Base-by-base conservation (phyloP, 176 grass and related monocot species). In the Cenchrus americanus region DNA sequence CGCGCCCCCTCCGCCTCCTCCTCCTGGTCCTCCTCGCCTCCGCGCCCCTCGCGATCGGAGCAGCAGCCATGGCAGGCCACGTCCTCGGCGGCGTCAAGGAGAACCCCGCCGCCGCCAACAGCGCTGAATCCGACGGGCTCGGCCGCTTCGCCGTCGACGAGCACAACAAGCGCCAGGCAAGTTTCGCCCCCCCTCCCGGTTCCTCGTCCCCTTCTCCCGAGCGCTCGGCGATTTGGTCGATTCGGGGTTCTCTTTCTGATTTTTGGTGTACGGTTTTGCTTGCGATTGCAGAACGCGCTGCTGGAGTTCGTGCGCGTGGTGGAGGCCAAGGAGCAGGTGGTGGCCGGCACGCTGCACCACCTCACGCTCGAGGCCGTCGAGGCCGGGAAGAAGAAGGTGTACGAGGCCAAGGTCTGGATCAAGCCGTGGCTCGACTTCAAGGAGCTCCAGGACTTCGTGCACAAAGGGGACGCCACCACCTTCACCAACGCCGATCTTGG, bases 341-440 rank as follows among this genome's bases (percentile, higher is more conserved):
- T 98, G 66, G 82, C 92, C 70, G 95, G 92, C 77, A 94, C 78
- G 49, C 47, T 98, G 78, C 90, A 98, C 71, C 87, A 98, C 84
- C 87, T 98, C 76, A 98, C 92, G 27, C 49, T 98, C 61, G 95
- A 94, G 88, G 92, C 75, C 49, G 73, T 93, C 14, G 92, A 97
- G 14, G 95, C 81, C 13, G 95, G 92, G 15, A 78, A 59, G 30
- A 97, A 97, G 90, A 97, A 93, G 86, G 42, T 97, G 18, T 97
- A 93, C 72, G 90, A 97, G 86, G 95, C 95, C 26, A 94, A 97
- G 88, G 92, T 97, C 24, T 97, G 90, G 95, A 87, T 94, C 78
- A 97, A 97, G 82, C 95, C 95, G 2, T 97, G 95, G 92, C 88
- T 93, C 59, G 70, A 97, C 67, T 94, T 88, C 84, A 97, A 97